These are phyloP conservation scores for Tuber borchii DNA, from an alignment of 495 filamentous ascomycete genomes.

Conservation along the genomic window DNA sequence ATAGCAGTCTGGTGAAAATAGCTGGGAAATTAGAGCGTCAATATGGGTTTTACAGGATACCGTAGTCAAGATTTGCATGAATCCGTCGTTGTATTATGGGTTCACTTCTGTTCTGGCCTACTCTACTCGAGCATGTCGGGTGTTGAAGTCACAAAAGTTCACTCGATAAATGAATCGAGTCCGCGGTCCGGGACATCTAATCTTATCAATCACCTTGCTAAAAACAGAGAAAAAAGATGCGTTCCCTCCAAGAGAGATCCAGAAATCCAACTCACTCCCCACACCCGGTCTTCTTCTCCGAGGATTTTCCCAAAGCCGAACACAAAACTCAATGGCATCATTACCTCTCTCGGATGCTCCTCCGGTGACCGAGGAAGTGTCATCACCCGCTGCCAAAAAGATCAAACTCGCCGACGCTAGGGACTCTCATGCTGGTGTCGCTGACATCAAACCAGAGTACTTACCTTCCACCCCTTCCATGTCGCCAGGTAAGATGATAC, in stretches of 20 bases:
- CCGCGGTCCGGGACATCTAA: conserved; percentile 5
- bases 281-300: neutral
- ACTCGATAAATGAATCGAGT: conserved; percentile 8
- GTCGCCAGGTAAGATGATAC: conserved; percentile 25
- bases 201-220: conserved; percentile 10
- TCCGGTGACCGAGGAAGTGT: conserved; percentile 1
- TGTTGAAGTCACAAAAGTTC: neutral
- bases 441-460: conserved; percentile 79
- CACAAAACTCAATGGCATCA: conserved; percentile 13
- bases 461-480: conserved; percentile 6
- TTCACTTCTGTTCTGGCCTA: no score
- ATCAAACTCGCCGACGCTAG: conserved; percentile 34
- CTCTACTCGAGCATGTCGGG: neutral
- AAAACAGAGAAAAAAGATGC: neutral
- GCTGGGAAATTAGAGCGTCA: neutral
- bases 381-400: conserved; percentile 35
- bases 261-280: neutral
- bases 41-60: neutral
- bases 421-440: conserved; percentile 60
- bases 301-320: neutral
- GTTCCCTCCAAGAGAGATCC: neutral
- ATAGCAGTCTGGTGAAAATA: neutral
- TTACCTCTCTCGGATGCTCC: conserved; percentile 8
- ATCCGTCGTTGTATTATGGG: neutral
- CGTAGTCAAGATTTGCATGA: neutral